A percentile compares a stretch with the other conserved stretches of the same genome.
phyloP scores from a whole-genome alignment of 306 rosid species.

The Casuarina glauca region DNA sequence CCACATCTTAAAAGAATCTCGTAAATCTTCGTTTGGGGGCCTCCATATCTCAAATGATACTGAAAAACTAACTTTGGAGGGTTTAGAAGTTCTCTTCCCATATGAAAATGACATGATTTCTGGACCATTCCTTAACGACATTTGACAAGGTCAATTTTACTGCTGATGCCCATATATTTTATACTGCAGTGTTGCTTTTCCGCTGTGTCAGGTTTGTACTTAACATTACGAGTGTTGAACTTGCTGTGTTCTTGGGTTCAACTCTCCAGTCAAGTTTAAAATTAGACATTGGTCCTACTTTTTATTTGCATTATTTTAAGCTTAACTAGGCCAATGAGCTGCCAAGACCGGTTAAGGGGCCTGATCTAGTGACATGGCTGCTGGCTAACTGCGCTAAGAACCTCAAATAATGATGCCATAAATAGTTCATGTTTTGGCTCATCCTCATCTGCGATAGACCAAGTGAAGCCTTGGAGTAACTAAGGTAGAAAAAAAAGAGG shows the following conservation, averaged over 20 bases:
- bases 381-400: slow-evolving; percentile 13
- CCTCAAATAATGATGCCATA: slow-evolving; percentile 7
- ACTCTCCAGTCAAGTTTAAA: not conserved
- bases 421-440: slow-evolving; percentile 21
- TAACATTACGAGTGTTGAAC: slow-evolving; percentile 3
- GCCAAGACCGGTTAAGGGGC: slow-evolving; percentile 18
- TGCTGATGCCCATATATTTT: slow-evolving; percentile 13
- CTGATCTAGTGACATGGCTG: slow-evolving; percentile 16
- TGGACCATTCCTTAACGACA: not conserved
- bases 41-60: not conserved
- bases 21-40: slow-evolving; percentile 16
- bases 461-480: slow-evolving; percentile 14
- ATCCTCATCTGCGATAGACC: slow-evolving; percentile 13
- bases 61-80: slow-evolving; percentile 13
- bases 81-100: slow-evolving; percentile 9
- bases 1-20: not conserved
- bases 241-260: not conserved
- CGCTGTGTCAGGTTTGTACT: not conserved
- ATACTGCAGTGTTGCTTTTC: not conserved
- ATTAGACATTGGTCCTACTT: slow-evolving; percentile 5
- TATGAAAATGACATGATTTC: slow-evolving; percentile 1
- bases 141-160: slow-evolving; percentile 20
- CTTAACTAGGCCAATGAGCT: slow-evolving; percentile 11
- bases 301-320: slow-evolving; percentile 3
- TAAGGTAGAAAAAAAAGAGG: slow-evolving; percentile 13